Evolutionary conservation across 352 stramenopile genomes (phyloP).

Genomic region (Globisporangium sylvaticum): DNA sequence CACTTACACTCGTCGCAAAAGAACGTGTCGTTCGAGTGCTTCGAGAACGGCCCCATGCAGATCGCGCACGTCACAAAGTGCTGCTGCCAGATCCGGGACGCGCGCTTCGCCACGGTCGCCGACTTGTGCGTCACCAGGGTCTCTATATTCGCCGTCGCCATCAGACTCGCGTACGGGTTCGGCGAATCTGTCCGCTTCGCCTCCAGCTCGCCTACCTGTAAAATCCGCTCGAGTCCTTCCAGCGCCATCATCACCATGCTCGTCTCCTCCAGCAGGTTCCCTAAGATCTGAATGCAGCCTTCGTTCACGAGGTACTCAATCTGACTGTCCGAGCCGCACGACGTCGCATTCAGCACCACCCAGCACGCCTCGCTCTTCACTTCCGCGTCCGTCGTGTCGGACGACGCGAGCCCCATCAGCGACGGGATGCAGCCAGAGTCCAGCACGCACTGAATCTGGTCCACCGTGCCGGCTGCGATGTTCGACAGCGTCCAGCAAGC

Average conservation of each 20-base stretch:
- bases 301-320: conserved; percentile 88
- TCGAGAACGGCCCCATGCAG: conserved; percentile 94
- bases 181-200: conserved; percentile 76
- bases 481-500: conserved; percentile 96
- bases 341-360: conserved; percentile 98
- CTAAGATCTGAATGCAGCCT: conserved; percentile 85
- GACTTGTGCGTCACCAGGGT: conserved; percentile 93
- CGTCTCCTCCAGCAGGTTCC: conserved; percentile 92
- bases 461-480: conserved; percentile 95
- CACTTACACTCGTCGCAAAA: conserved; percentile 99
- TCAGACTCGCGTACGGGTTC: conserved; percentile 89
- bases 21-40: conserved; percentile 91
- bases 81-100: conserved; percentile 95
- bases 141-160: conserved; percentile 91
- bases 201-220: conserved; percentile 93
- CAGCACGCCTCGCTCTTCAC: conserved; percentile 98
- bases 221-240: conserved; percentile 95
- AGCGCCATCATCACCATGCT: conserved; percentile 99
- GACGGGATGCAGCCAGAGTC: conserved; percentile 95
- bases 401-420: conserved; percentile 92
- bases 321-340: conserved; percentile 95
- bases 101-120: conserved; percentile 93
- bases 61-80: conserved; percentile 98
- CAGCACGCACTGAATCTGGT: conserved; percentile 97
- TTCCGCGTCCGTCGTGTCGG: conserved; percentile 91